phyloP scores from a whole-genome alignment of 441 rosid species.

The Euphorbia celastroides region DNA sequence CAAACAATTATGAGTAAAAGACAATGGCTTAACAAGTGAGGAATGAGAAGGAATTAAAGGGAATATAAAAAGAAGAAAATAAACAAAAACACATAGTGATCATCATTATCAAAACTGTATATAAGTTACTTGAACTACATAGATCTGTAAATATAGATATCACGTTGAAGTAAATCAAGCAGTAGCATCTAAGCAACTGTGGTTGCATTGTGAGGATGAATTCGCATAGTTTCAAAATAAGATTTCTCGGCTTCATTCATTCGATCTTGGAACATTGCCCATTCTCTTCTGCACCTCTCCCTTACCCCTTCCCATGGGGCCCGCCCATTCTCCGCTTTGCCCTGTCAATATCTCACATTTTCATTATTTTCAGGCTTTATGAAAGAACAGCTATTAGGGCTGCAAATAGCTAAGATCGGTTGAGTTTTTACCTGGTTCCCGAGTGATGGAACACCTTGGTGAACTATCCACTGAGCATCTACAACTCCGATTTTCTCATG shows the following conservation, averaged over 20 bases:
- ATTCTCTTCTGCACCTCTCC: conserved; percentile 77
- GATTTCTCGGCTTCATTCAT: conserved; percentile 56
- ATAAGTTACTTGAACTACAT: neutral
- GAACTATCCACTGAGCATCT: conserved; percentile 88
- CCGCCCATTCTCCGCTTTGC: conserved; percentile 46
- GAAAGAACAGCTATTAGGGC: neutral
- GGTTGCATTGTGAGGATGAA: conserved; percentile 26
- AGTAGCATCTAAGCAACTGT: conserved; percentile 10
- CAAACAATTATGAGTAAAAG: neutral
- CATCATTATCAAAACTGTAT: neutral
- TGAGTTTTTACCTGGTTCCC: conserved; percentile 68
- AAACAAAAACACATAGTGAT: neutral
- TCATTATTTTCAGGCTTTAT: no score
- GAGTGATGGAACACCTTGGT: conserved; percentile 82
- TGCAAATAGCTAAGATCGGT: neutral
- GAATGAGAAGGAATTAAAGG: no score
- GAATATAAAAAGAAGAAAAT: no score
- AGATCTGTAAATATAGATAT: neutral
- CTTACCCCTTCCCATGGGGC: conserved; percentile 96
- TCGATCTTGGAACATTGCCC: conserved; percentile 79
- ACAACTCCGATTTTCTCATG: conserved; percentile 97
- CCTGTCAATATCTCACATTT: conserved; percentile 31
- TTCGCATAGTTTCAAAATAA: conserved; percentile 39
- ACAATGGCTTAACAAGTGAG: neutral
- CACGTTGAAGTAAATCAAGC: neutral